phyloP scores from a whole-genome alignment of 1,284 basidiomycete species.

The Puccinia novopanici region DNA sequence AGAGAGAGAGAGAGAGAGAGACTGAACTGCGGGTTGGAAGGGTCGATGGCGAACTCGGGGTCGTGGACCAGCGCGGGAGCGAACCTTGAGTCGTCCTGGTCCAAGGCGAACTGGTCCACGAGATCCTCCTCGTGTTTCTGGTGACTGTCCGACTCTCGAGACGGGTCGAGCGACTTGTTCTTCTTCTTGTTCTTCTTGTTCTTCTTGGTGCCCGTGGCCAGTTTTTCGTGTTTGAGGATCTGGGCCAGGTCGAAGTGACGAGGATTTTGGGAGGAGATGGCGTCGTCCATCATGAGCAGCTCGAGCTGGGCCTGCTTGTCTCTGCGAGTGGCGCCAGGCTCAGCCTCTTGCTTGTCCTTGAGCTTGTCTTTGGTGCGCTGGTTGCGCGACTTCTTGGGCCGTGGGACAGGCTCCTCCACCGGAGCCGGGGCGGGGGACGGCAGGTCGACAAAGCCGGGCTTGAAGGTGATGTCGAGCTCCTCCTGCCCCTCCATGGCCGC shows the following conservation, averaged over 20 bases:
- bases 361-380: not conserved
- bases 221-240: slow-evolving; percentile 79
- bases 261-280: not conserved
- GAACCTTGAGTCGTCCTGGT: slow-evolving; percentile 87
- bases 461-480: slow-evolving; percentile 89
- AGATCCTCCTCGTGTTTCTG: slow-evolving; percentile 67
- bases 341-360: not conserved
- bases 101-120: slow-evolving; percentile 70
- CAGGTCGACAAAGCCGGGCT: slow-evolving; percentile 69
- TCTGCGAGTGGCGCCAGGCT: not conserved
- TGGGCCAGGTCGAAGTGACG: slow-evolving; percentile 87
- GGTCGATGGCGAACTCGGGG: slow-evolving; percentile 90
- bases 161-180: slow-evolving; percentile 58
- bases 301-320: not conserved
- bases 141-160: slow-evolving; percentile 53
- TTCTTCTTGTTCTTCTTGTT: slow-evolving; percentile 60
- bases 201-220: slow-evolving; percentile 61
- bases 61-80: slow-evolving; percentile 77
- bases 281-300: not conserved
- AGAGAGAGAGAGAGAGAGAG: not conserved
- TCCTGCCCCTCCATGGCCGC: slow-evolving; percentile 13
- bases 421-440: not conserved
- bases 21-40: slow-evolving; percentile 71
- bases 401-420: not conserved
- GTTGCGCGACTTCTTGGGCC: slow-evolving; percentile 1